Percentiles rank a stretch among this genome's conserved stretches.
Evolutionary conservation across 169 alveolate genomes (phyloP).

Genomic region (Eimeria acervulina): DNA sequence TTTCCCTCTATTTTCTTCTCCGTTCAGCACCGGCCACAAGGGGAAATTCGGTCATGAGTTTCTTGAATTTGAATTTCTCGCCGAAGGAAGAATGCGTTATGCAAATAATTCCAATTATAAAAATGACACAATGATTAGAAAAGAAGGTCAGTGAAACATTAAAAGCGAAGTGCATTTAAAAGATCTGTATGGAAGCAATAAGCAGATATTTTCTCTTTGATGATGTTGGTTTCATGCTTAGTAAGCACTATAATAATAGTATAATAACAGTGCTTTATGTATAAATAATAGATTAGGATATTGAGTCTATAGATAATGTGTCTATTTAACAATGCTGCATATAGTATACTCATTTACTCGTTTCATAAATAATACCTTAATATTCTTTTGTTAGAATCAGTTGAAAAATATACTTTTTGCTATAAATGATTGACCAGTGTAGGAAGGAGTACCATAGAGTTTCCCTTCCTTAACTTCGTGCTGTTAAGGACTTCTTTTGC

Average conservation of each 20-base stretch:
- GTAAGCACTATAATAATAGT: neutral
- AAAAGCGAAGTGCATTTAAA: neutral
- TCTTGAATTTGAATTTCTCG: constrained; percentile 97
- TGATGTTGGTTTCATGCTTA: too few species aligned
- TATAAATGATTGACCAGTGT: too few species aligned
- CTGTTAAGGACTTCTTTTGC: neutral
- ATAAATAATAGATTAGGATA: too few species aligned
- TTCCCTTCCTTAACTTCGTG: too few species aligned
- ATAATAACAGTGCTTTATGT: neutral
- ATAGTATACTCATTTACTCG: too few species aligned
- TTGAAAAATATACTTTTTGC: too few species aligned
- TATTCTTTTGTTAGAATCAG: too few species aligned
- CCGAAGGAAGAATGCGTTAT: constrained; percentile 97
- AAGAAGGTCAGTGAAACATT: constrained; percentile 93
- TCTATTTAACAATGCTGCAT: too few species aligned
- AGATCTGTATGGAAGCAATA: neutral
- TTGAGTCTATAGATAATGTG: too few species aligned
- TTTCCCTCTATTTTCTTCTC: neutral
- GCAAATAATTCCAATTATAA: constrained; percentile 98
- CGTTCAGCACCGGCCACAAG: constrained; percentile 93
- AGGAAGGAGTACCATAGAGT: too few species aligned
- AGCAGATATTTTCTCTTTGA: neutral
- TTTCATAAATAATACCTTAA: too few species aligned
- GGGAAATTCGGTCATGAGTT: constrained; percentile 99
- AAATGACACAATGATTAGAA: constrained; percentile 96